Evolutionary conservation across 345 rosid genomes (phyloP), one percentile per base, ranked within the genome.

Genomic region (Citrus cavaleriei): DNA sequence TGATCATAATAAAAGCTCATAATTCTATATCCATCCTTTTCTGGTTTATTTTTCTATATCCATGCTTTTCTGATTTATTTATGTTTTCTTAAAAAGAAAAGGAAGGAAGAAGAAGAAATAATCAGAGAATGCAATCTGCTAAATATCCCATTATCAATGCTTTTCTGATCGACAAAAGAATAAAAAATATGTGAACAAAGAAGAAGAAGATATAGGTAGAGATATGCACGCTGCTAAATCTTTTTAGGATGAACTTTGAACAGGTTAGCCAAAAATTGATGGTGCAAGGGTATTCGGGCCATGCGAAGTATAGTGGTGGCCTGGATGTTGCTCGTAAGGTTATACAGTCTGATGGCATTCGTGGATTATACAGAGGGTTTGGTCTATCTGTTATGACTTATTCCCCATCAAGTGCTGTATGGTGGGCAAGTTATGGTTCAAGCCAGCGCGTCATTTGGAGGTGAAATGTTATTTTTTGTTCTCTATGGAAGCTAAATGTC

Each of bases 351-450:
- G 93, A 94, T 87, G 99, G 99, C 10, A 74, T 93, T 32, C 81
- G 95, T 74, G 99, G 98, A 6, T 87, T 96, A 61, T 96, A 96
- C 83, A 89, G 99, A 84, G 98, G 99, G 38, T 94, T 96, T 86
- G 97, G 98, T 75, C 85, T 96, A 28, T 96, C 99, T 73, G 93
- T 93, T 55, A 85, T 96, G 90, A 94, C 99, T 64, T 96, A 96
- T 82, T 81, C 98, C 75, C 99, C 99, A 42, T 96, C 99, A 21
- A 96, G 97, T 86, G 99, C 99, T 75, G 98, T 91, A 62, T 96
- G 99, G 99, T 96, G 99, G 99, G 99, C 99, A 24, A 91, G 95
- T 87, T 96, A 96, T 83, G 98, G 97, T 46, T 88, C 98, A 67
- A 94, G 97, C 83, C 99, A 96, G 80, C 97, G 99, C 60, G 80